Evolutionary conservation across 345 rosid species (phyloP).

Genomic region (Euphorbia tirucalli): DNA sequence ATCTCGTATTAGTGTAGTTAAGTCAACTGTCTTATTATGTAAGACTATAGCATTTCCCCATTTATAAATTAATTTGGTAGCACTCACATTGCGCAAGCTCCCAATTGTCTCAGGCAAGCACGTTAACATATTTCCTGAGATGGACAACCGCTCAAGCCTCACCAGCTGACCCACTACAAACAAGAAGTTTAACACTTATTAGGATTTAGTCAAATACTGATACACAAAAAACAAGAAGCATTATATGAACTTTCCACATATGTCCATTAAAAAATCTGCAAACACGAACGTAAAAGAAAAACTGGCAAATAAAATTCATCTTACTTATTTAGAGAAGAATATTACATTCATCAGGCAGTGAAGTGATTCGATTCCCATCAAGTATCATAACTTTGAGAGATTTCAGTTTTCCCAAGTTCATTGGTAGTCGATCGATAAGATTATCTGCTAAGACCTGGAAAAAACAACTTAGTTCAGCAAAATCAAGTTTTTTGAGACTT

Average conservation of each 20-base stretch:
- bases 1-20: not conserved
- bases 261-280: constrained; percentile 14
- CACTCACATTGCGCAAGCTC: constrained; percentile 88
- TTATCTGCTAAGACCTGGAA: constrained; percentile 73
- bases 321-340: constrained; percentile 35
- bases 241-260: constrained; percentile 15
- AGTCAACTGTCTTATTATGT: not conserved
- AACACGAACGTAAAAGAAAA: constrained; percentile 14
- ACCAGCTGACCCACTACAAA: constrained; percentile 87
- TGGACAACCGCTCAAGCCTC: constrained; percentile 79
- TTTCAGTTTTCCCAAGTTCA: constrained; percentile 83
- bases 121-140: constrained; percentile 64
- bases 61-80: not conserved
- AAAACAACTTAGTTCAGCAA: constrained; percentile 5
- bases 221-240: not conserved
- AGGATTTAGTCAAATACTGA: constrained; percentile 13
- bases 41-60: not conserved
- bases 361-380: constrained; percentile 69
- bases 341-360: constrained; percentile 95
- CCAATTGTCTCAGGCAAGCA: constrained; percentile 90
- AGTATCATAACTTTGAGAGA: constrained; percentile 79
- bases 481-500: not conserved
- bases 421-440: constrained; percentile 63
- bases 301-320: constrained; percentile 13
- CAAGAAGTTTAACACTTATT: constrained; percentile 7